Percentiles rank a stretch among this genome's conserved stretches.
Evolutionary conservation across 1,284 basidiomycete genomes (phyloP).

Genomic region (Takashimella tepidaria): DNA sequence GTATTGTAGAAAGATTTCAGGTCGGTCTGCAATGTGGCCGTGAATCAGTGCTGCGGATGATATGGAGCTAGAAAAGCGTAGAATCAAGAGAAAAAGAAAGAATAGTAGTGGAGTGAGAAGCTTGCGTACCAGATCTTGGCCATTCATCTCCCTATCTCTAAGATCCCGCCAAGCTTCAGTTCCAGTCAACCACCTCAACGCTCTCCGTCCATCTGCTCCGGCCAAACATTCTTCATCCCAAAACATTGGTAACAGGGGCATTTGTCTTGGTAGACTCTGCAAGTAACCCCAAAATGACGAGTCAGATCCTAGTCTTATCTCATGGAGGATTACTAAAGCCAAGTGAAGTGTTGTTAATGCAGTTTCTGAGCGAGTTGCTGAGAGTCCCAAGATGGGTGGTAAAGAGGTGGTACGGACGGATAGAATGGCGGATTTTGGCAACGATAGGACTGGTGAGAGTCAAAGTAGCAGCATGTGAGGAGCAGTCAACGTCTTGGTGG

Average conservation of each 20-base stretch:
- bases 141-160: conserved; percentile 24
- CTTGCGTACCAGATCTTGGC: conserved; percentile 29
- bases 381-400: conserved; percentile 3
- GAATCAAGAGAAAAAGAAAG: not conserved
- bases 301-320: conserved; percentile 34
- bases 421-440: conserved; percentile 43
- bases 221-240: conserved; percentile 33
- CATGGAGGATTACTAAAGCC: conserved; percentile 44
- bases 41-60: no score
- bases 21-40: conserved; percentile 24
- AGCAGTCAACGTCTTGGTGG: not conserved
- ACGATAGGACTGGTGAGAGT: conserved; percentile 35
- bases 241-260: conserved; percentile 36
- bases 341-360: conserved; percentile 39
- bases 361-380: conserved; percentile 4
- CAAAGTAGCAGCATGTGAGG: no score
- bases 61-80: no score
- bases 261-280: conserved; percentile 40
- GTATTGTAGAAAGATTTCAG: conserved; percentile 30
- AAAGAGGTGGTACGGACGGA: conserved; percentile 34
- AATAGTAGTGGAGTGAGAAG: no score
- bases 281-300: conserved; percentile 47
- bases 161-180: conserved; percentile 44
- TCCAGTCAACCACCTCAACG: conserved; percentile 29
- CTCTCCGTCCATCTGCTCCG: conserved; percentile 32